Base-by-base conservation (phyloP, 805 yeast species). In the Candida fluviatilis region DNA sequence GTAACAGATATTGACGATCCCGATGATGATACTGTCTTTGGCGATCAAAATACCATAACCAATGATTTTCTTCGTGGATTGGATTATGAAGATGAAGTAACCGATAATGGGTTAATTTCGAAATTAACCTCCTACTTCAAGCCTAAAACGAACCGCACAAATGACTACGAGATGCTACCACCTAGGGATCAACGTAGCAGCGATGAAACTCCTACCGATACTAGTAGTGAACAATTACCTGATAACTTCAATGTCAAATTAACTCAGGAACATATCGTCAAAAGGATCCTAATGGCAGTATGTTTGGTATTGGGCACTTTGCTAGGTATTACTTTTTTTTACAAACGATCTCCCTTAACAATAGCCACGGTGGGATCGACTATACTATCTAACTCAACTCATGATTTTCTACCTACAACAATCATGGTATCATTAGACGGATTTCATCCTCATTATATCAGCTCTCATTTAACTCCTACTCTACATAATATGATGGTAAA, bases 391-490 rank as follows among this genome's bases (percentile, higher is more conserved):
- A 87, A 87, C 54, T 84, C 87, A 1, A 82, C 95, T 0, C 79
- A 76, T 45, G 64, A 64, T 2, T 86, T 81, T 57, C 66, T 81
- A 50, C 85, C 93, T n/a, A 79, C 95, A 6, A 90, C 96, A 1
- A 62, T 90, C 1, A 55, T 89, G 33, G 68, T 90, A 1, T 87
- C 96, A 0, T 58, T 91, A 19, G 96, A 87, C 57, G 96, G 96
- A 7, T 84, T 90, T 57, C 95, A 90, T 53, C 97, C 97, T 2
- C 91, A 86, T 52, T 84, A 88, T 55, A 76, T 90, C 10, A 78
- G 82, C 2, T 49, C 73, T 4, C 62, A 67, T 14, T 52, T 71
- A 21, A 90, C 96, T 0, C 98, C 98, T 1, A 66, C 77, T 26
- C 53, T 90, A 55, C 80, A 84, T 52, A 58, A 67, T 7, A 57